Base-by-base conservation (phyloP, 129 eudicot genomes). In the Tagetes patula region DNA sequence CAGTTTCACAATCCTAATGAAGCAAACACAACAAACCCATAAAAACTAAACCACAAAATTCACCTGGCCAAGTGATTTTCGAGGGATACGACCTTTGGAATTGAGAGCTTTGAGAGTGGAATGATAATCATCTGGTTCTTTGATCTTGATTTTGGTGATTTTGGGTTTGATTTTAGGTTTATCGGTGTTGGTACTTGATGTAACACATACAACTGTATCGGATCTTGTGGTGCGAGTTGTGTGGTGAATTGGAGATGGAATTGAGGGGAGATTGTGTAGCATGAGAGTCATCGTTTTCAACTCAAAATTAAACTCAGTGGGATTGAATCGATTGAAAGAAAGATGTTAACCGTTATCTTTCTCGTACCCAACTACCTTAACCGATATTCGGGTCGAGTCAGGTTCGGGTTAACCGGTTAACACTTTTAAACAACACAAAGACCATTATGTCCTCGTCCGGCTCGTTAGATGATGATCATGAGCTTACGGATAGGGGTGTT, bases 61-160 rank as follows among this genome's bases (percentile, higher is more conserved):
- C 63, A 95, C 99, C 93, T 95, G 97, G 40, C 99, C 99, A 32
- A 95, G 99, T 50, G 99, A 83, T 83, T 95, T 95, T 34, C 97
- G 82, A 8, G 99, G 99, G 2, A 70, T 75, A 5, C 99, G 94
- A 79, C 89, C 96, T 80, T 82, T 88, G 80, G 96, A 91, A 62
- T 95, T 95, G 78, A 95, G 99, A 55, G 99, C 94, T 81, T 83
- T 87, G 61, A 91, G 91, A 38, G 97, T 95, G 50, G 96, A 77
- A 65, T 88, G 94, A 74, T 95, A 95, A 46, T 90, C 96, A 61
- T 95, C 99, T 3, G 82, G 78, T 79, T 84, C 85, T 82, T 76
- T 77, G 49, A 61, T 79, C 70, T 75, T 75, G 36, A 82, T 70
- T 52, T 71, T 82, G 53, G 73, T 75, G 14, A 73, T 69, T 80